Evolutionary conservation across 495 filamentous ascomycete species (phyloP).

Genomic region (Rhizodiscina lignyota): DNA sequence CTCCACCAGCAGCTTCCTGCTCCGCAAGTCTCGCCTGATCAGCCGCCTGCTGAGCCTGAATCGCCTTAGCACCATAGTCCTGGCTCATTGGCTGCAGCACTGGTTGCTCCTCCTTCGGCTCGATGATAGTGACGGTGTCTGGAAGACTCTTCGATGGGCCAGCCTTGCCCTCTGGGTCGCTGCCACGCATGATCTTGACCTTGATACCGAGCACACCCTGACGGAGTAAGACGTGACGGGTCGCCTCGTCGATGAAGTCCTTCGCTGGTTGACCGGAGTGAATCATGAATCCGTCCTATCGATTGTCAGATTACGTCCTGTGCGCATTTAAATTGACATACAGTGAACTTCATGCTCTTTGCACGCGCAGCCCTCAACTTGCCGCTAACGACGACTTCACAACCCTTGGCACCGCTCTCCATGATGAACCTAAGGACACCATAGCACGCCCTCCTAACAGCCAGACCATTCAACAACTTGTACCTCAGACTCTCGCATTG

Average conservation of each 20-base stretch:
- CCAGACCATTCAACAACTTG: conserved; percentile 98
- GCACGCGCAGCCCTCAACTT: conserved; percentile 97
- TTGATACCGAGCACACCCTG: conserved; percentile 99
- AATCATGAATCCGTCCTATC: conserved; percentile 98
- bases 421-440: conserved; percentile 99
- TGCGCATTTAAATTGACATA: conserved; percentile 23
- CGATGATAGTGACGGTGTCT: conserved; percentile 96
- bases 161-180: conserved; percentile 96
- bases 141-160: conserved; percentile 93
- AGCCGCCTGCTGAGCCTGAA: conserved; percentile 68
- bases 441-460: conserved; percentile 94
- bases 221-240: conserved; percentile 96
- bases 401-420: conserved; percentile 98
- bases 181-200: conserved; percentile 99
- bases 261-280: conserved; percentile 98
- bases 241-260: conserved; percentile 97
- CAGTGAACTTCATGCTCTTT: conserved; percentile 99
- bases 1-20: conserved; percentile 33
- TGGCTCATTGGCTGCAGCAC: conserved; percentile 87
- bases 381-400: conserved; percentile 96
- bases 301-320: conserved; percentile 3
- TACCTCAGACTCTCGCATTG: conserved; percentile 99
- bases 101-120: conserved; percentile 96
- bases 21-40: conserved; percentile 53
- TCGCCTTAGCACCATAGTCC: conserved; percentile 95